Evolutionary conservation across 345 rosid genomes (phyloP).

Genomic region (Turnera subulata): DNA sequence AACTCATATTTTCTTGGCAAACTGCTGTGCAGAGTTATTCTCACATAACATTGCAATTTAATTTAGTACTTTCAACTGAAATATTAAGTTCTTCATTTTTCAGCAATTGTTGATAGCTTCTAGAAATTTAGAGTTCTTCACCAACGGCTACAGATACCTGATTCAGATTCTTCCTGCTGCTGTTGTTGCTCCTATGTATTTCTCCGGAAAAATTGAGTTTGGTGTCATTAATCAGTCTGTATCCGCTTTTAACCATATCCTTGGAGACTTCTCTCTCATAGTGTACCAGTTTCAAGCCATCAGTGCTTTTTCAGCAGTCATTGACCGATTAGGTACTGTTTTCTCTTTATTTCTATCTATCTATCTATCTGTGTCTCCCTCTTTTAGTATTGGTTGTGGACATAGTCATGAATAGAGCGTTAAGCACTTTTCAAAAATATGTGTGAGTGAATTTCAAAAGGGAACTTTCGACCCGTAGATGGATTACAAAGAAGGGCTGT

Average conservation of each 20-base stretch:
- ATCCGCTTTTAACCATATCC: slow-evolving; percentile 93
- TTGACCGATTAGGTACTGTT: slow-evolving; percentile 81
- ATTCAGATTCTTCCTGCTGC: slow-evolving; percentile 99
- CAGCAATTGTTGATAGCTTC: slow-evolving; percentile 92
- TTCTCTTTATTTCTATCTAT: slow-evolving; percentile 9
- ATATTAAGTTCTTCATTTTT: slow-evolving; percentile 14
- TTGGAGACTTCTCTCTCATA: slow-evolving; percentile 88
- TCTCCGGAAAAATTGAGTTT: slow-evolving; percentile 96
- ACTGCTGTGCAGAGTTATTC: neutral
- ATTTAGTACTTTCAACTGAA: slow-evolving; percentile 8
- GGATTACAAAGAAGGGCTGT: too few relatives aligned
- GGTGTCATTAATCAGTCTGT: slow-evolving; percentile 97
- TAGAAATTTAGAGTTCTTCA: slow-evolving; percentile 94
- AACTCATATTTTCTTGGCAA: too few relatives aligned
- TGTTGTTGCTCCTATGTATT: slow-evolving; percentile 96
- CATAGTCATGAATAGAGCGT: too few relatives aligned
- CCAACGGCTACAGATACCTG: slow-evolving; percentile 88
- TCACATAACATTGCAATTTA: neutral
- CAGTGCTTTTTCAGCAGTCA: slow-evolving; percentile 96
- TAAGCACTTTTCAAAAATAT: too few relatives aligned
- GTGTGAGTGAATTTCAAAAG: too few relatives aligned
- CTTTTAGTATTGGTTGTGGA: neutral
- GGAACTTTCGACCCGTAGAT: too few relatives aligned
- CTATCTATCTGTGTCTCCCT: too few relatives aligned
- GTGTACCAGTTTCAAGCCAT: slow-evolving; percentile 95